Conservation (phyloP, 129 eudicot genomes). For the Helichrysum umbraculigerum region DNA sequence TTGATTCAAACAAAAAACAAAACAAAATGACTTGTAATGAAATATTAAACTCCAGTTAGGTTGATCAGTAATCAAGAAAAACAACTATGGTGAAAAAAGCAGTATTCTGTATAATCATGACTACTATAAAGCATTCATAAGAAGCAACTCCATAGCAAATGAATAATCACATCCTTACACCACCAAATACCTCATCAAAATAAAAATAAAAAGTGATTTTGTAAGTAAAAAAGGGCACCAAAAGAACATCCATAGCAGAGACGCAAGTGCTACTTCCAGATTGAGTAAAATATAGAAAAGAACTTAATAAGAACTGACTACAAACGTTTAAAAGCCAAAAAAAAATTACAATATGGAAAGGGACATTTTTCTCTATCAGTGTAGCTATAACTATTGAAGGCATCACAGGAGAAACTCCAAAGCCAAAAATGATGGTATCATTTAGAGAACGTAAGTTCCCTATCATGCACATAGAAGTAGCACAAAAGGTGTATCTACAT, state of each 20-base stretch:
- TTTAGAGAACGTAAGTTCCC: slow-evolving; percentile 14
- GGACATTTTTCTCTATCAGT: slow-evolving; percentile 47
- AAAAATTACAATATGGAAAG: neutral
- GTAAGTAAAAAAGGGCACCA: neutral
- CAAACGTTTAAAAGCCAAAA: neutral
- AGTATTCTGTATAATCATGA: no score
- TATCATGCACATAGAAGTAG: neutral
- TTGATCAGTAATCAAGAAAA: no score
- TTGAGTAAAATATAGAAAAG: no score
- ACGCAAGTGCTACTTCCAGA: no score
- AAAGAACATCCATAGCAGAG: neutral
- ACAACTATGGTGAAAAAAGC: no score
- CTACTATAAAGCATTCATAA: no score
- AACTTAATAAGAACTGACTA: neutral
- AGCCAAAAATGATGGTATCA: slow-evolving; percentile 21
- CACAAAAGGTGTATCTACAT: neutral
- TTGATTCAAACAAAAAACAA: no score
- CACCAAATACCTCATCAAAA: no score
- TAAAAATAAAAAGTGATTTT: neutral
- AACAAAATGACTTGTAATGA: no score
- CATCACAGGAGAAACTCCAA: slow-evolving; percentile 42
- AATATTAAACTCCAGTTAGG: no score
- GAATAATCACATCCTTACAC: no score
- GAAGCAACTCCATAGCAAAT: no score
- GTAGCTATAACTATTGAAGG: slow-evolving; percentile 56